Evolutionary conservation across 805 yeast genomes (phyloP), one percentile per base, ranked within the genome.

Genomic region (Kregervanrija delftensis): DNA sequence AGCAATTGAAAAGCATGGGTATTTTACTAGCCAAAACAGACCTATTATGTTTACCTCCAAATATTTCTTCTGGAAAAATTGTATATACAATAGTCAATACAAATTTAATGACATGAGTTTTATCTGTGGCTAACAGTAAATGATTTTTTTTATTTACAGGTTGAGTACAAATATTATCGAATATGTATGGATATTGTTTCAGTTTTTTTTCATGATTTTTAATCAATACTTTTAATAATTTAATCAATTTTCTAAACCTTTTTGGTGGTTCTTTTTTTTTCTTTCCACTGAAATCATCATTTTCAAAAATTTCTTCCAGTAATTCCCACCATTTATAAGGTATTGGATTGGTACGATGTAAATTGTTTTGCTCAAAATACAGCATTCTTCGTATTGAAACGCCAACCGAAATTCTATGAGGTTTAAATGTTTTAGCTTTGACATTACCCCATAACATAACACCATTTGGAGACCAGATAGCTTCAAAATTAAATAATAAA

Each of bases 1-100:
- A 63, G 30, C 71, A 53, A 11, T 55, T 51, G 0, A 84, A 44
- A 30, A 73, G 61, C 2, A 41, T 28, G 0, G 73, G 60, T 0
- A 83, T 52, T 9, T 59, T 58, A 4, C 52, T 47, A 36, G 68
- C 54, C 0, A 83, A 53, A 1, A 55, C 42, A 0, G 69, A 45
- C 55, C 74, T 74, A 54, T 86, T 86, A 11, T 54, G 48, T 3
- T 49, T 53, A 2, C 75, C 58, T 0, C 95, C 95, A 63, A 79
- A 75, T 1, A 72, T 45, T 6, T 67, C 70, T 1, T 52, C 16
- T 0, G 89, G 86, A 16, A 83, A 63, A 0, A 82, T 50, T 41
- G 68, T 71, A 11, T 72, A 74, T 4, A 77, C 43, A 0, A 80
- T 42, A 0, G 66, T 54, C 1, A 72, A 49, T 1, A 75, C 53